phyloP scores from a whole-genome alignment of 2,329 filamentous ascomycete genomes.

The Nothopassalora personata region DNA sequence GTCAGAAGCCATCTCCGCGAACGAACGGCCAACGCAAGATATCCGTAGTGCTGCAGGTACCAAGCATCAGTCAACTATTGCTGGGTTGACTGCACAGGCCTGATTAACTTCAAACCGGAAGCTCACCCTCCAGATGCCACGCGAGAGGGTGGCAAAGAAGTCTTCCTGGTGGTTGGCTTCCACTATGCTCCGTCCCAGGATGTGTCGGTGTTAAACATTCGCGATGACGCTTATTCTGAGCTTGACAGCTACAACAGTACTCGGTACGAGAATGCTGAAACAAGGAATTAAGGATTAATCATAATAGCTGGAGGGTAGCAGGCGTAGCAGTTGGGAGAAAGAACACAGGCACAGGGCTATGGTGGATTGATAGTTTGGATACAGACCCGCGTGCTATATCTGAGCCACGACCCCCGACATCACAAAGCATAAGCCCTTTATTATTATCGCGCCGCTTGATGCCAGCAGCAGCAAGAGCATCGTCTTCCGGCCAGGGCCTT shows the following conservation, averaged over 20 bases:
- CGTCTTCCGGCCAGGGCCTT: neutral
- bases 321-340: neutral
- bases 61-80: neutral
- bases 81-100: neutral
- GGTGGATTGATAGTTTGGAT: neutral
- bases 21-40: neutral
- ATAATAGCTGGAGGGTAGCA: neutral
- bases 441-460: neutral
- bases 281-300: neutral
- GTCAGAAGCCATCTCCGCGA: neutral
- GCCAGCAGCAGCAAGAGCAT: neutral
- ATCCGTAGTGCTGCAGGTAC: slow-evolving; percentile 3
- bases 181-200: neutral
- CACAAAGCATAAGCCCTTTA: neutral
- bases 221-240: neutral
- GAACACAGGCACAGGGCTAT: neutral
- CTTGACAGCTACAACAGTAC: neutral
- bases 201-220: neutral
- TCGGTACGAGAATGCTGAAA: slow-evolving; percentile 3
- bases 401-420: neutral
- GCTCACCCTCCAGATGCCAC: neutral
- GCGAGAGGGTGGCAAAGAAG: neutral
- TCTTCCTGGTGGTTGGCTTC: neutral
- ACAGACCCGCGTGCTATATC: neutral
- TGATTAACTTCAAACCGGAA: neutral